Percentiles rank a stretch among this genome's conserved stretches.
These are phyloP conservation scores for Elsinoe perseae DNA, from an alignment of 2,329 filamentous ascomycete species.

Conservation along the genomic window DNA sequence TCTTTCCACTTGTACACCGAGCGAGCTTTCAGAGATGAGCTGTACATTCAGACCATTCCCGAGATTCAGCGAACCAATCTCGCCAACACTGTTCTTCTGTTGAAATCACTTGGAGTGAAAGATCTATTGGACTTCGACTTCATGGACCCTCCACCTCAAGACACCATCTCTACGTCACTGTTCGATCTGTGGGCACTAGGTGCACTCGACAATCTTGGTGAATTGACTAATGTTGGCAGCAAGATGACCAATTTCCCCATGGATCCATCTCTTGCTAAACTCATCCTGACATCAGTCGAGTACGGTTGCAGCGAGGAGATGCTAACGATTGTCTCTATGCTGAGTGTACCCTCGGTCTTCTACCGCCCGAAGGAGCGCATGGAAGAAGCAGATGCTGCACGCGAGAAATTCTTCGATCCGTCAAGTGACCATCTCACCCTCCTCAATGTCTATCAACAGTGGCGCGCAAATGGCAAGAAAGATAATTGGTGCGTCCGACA, in stretches of 20 bases:
- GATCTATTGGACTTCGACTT: conserved; percentile 96
- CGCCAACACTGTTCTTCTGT: conserved; percentile 83
- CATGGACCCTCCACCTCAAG: conserved; percentile 97
- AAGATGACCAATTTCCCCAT: conserved; percentile 98
- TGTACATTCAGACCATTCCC: conserved; percentile 94
- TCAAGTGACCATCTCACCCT: conserved; percentile 96
- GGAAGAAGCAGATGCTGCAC: conserved; percentile 88
- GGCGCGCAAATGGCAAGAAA: conserved; percentile 81
- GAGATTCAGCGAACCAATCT: conserved; percentile 97
- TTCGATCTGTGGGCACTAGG: conserved; percentile 97
- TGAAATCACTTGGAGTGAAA: conserved; percentile 91
- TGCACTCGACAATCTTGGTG: conserved; percentile 85
- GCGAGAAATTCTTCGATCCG: conserved; percentile 97
- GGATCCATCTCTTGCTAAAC: conserved; percentile 91
- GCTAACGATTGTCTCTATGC: conserved; percentile 96
- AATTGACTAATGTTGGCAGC: conserved; percentile 75
- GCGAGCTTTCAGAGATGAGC: conserved; percentile 86
- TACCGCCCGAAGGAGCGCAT: conserved; percentile 94
- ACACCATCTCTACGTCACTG: conserved; percentile 92
- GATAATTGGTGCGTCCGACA: conserved; percentile 91
- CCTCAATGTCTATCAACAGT: conserved; percentile 90
- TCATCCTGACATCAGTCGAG: conserved; percentile 75
- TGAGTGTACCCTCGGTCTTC: conserved; percentile 93
- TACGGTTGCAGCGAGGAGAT: conserved; percentile 96
- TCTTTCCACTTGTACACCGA: conserved; percentile 93